Conservation (phyloP, 140 eudicot species). For the Flaveria floridana region DNA sequence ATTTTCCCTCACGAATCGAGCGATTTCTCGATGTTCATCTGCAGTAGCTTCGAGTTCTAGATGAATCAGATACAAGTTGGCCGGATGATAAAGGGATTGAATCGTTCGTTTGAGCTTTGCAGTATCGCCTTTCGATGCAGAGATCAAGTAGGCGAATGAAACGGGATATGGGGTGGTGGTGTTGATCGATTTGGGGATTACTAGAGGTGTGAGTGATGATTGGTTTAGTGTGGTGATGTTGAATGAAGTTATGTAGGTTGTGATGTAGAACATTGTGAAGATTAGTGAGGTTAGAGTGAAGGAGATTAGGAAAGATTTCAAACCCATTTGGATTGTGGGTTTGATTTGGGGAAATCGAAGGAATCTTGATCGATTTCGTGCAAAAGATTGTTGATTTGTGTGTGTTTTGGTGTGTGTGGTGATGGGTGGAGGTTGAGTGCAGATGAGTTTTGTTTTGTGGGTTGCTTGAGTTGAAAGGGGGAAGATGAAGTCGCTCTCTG, state of each 20-base stretch:
- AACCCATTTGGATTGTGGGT: slow-evolving; percentile 39
- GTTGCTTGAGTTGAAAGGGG: slow-evolving; percentile 39
- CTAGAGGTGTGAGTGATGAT: slow-evolving; percentile 29
- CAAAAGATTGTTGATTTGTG: neutral
- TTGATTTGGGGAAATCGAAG: neutral
- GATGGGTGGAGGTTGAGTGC: slow-evolving; percentile 28
- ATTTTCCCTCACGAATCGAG: slow-evolving; percentile 46
- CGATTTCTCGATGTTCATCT: slow-evolving; percentile 56
- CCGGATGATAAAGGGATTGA: slow-evolving; percentile 75
- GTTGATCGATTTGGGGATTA: slow-evolving; percentile 35
- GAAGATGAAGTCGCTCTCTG: slow-evolving; percentile 2
- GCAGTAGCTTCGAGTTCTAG: slow-evolving; percentile 57
- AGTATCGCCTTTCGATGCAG: slow-evolving; percentile 77
- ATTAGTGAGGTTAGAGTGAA: slow-evolving; percentile 49
- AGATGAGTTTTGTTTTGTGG: slow-evolving; percentile 33
- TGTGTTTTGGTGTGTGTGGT: neutral
- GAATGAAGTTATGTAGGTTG: slow-evolving; percentile 43
- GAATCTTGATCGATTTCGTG: too few relatives aligned
- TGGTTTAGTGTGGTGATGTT: slow-evolving; percentile 19
- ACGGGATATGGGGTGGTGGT: slow-evolving; percentile 49
- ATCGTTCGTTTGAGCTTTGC: slow-evolving; percentile 60
- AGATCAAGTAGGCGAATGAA: slow-evolving; percentile 85
- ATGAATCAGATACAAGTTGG: slow-evolving; percentile 65
- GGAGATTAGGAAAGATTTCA: slow-evolving; percentile 44
- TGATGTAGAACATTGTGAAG: slow-evolving; percentile 53